Conservation (phyloP, 495 filamentous ascomycete genomes). For the Penicillium manginii region DNA sequence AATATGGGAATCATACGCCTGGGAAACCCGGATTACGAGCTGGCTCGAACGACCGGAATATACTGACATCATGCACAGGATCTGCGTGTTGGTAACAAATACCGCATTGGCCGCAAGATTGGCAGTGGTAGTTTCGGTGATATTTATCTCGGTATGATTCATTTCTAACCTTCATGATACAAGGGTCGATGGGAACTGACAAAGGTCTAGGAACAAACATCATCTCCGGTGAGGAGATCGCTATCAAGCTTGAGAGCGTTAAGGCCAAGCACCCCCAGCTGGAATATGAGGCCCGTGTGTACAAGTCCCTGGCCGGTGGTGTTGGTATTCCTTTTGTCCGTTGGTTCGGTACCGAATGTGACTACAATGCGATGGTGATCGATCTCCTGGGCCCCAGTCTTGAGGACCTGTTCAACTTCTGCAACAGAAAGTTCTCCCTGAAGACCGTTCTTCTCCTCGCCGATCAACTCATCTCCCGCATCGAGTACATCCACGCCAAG, state of each 20-base stretch:
- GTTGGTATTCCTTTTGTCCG: slow-evolving; percentile 99
- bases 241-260: slow-evolving; percentile 99
- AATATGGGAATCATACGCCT: neutral
- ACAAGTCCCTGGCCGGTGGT: slow-evolving; percentile 98
- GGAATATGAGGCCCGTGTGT: slow-evolving; percentile 99
- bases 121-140: slow-evolving; percentile 98
- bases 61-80: slow-evolving; percentile 62
- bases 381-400: slow-evolving; percentile 96
- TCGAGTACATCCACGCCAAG: slow-evolving; percentile 99
- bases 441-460: slow-evolving; percentile 99
- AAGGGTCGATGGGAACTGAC: slow-evolving; percentile 4
- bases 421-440: slow-evolving; percentile 99
- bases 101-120: slow-evolving; percentile 99
- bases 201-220: slow-evolving; percentile 83
- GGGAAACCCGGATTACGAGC: neutral
- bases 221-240: slow-evolving; percentile 99
- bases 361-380: slow-evolving; percentile 99
- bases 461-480: slow-evolving; percentile 98
- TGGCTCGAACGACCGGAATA: neutral
- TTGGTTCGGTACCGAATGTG: slow-evolving; percentile 99
- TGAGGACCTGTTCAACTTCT: slow-evolving; percentile 99
- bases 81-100: slow-evolving; percentile 99
- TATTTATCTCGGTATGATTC: slow-evolving; percentile 84
- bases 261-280: slow-evolving; percentile 99
- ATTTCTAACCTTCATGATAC: slow-evolving; percentile 3